Evolutionary conservation across 352 stramenopile species (phyloP).

Genomic region (Phytophthora ramorum): DNA sequence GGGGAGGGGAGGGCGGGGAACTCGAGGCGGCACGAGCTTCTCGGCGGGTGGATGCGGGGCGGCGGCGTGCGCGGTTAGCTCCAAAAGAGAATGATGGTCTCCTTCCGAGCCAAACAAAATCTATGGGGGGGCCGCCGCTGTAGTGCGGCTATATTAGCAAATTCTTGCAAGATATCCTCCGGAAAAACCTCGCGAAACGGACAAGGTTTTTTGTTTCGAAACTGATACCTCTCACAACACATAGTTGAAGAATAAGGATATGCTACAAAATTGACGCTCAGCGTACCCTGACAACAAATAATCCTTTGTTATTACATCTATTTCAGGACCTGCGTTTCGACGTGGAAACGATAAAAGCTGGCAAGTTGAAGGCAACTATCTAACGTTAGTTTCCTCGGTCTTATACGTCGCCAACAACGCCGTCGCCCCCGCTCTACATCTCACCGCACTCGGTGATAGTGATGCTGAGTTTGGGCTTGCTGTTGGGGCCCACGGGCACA

Average conservation of each 20-base stretch:
- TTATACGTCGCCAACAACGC: not conserved
- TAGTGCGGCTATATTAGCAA: no score
- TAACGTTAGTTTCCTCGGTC: no score
- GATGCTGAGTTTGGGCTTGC: constrained; percentile 90
- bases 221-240: not conserved
- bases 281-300: not conserved
- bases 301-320: not conserved
- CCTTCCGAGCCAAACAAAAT: constrained; percentile 42
- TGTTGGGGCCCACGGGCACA: constrained; percentile 82
- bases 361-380: not conserved
- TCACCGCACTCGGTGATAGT: constrained; percentile 91
- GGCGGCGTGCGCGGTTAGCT: constrained; percentile 19
- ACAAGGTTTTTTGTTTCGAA: constrained; percentile 28
- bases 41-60: not conserved
- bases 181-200: constrained; percentile 38
- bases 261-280: not conserved
- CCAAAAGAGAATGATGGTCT: constrained; percentile 46
- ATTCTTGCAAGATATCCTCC: constrained; percentile 22
- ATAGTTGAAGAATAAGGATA: not conserved
- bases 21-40: constrained; percentile 21
- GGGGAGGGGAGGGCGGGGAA: constrained; percentile 9
- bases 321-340: not conserved
- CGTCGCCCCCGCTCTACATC: constrained; percentile 52
- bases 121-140: constrained; percentile 23
- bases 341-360: not conserved